Conservation (phyloP, 306 rosid genomes). For the Corylus americana region DNA sequence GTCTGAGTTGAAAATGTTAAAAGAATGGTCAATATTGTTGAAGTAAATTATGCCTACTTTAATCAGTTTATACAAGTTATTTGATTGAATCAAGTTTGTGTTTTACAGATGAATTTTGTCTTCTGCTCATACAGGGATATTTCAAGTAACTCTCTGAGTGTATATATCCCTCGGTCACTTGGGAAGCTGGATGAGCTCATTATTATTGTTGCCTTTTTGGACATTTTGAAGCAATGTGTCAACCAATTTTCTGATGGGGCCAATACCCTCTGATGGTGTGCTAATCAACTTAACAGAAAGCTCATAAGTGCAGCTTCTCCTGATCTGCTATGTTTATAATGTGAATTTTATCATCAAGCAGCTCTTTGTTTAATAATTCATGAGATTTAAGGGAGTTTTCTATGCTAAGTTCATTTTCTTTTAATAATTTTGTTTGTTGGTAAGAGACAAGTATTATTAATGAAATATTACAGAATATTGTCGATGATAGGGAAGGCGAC, state of each 20-base stretch:
- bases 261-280: constrained; percentile 84
- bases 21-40: background rate
- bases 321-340: constrained; percentile 22
- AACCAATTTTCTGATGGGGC: constrained; percentile 87
- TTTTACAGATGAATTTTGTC: constrained; percentile 22
- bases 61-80: background rate
- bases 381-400: background rate
- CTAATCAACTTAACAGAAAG: constrained; percentile 64
- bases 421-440: background rate
- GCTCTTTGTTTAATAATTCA: background rate
- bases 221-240: constrained; percentile 70
- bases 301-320: constrained; percentile 67
- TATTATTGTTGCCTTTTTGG: constrained; percentile 24
- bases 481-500: background rate
- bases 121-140: constrained; percentile 64
- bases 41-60: background rate
- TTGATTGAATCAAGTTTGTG: constrained; percentile 13
- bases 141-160: constrained; percentile 86
- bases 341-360: background rate
- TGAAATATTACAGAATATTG: background rate
- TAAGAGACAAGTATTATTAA: background rate
- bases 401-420: constrained; percentile 2
- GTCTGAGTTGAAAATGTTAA: too few species aligned
- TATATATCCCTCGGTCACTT: constrained; percentile 72
- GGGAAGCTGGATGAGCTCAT: constrained; percentile 72